These are phyloP conservation scores for Thymus quinquecostatus DNA, from an alignment of 257 asterid species.

Conservation along the genomic window DNA sequence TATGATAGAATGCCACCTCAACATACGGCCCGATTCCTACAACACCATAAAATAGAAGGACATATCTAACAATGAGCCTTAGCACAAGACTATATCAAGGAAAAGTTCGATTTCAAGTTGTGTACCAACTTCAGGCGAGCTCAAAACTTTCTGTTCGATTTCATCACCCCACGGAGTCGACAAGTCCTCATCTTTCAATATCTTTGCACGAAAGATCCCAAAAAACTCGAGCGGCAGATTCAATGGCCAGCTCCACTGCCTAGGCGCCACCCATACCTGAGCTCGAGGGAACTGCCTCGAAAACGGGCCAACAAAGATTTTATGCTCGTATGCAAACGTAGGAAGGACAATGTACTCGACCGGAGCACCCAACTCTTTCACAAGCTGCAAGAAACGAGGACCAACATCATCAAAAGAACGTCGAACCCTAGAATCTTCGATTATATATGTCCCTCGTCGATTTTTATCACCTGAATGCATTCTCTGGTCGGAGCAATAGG, in stretches of 20 bases:
- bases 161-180: slow-evolving; percentile 84
- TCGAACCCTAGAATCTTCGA: neutral
- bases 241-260: slow-evolving; percentile 99
- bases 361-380: slow-evolving; percentile 85
- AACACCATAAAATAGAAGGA: slow-evolving; percentile 20
- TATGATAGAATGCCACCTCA: slow-evolving; percentile 97
- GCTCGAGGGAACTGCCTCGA: slow-evolving; percentile 91
- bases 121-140: slow-evolving; percentile 95
- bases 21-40: slow-evolving; percentile 96
- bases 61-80: neutral
- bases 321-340: slow-evolving; percentile 94
- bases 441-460: neutral
- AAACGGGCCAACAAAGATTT: slow-evolving; percentile 96
- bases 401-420: slow-evolving; percentile 2
- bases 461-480: slow-evolving; percentile 68
- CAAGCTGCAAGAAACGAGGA: slow-evolving; percentile 56
- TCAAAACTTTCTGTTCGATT: slow-evolving; percentile 88
- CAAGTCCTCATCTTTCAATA: slow-evolving; percentile 60
- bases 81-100: slow-evolving; percentile 1
- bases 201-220: slow-evolving; percentile 81
- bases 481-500: slow-evolving; percentile 97
- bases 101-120: slow-evolving; percentile 22
- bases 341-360: slow-evolving; percentile 85
- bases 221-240: slow-evolving; percentile 90
- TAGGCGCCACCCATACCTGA: slow-evolving; percentile 96